Percentiles rank a stretch among this genome's conserved stretches.
Evolutionary conservation across 768 basidiomycete genomes (phyloP).

Genomic region (Erythrobasidium yunnanense): DNA sequence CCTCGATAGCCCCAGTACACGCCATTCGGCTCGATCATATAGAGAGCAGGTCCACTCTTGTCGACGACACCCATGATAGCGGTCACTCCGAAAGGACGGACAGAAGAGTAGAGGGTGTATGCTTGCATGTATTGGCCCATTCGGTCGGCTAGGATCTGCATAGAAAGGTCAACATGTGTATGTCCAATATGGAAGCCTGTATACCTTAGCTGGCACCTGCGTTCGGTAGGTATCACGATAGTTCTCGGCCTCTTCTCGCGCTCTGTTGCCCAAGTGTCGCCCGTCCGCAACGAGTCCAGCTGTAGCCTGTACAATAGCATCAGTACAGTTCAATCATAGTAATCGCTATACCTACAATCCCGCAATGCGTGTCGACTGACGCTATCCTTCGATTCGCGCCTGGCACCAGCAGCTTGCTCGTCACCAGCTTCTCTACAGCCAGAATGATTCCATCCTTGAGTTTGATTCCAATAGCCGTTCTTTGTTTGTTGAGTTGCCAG

Average conservation of each 20-base stretch:
- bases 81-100: conserved; percentile 91
- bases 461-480: conserved; percentile 89
- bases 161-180: background rate
- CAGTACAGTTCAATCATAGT: background rate
- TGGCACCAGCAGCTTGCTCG: conserved; percentile 88
- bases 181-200: background rate
- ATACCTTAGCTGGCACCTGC: conserved; percentile 67
- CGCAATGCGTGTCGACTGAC: conserved; percentile 84
- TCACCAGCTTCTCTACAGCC: conserved; percentile 94
- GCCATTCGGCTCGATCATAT: conserved; percentile 88
- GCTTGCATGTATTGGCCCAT: conserved; percentile 81
- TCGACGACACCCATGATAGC: conserved; percentile 83
- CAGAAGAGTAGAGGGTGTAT: conserved; percentile 95
- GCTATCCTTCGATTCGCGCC: conserved; percentile 87
- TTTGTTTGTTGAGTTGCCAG: too few species aligned
- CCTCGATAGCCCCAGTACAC: conserved; percentile 88
- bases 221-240: conserved; percentile 63
- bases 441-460: conserved; percentile 89
- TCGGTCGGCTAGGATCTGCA: conserved; percentile 58
- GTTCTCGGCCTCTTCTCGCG: conserved; percentile 68
- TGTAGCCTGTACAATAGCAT: conserved; percentile 55
- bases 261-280: conserved; percentile 70
- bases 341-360: conserved; percentile 52
- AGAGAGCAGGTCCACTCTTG: conserved; percentile 61
- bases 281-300: conserved; percentile 90